Evolutionary conservation across 2,329 filamentous ascomycete genomes (phyloP).

Genomic region (Alternaria burnsii): DNA sequence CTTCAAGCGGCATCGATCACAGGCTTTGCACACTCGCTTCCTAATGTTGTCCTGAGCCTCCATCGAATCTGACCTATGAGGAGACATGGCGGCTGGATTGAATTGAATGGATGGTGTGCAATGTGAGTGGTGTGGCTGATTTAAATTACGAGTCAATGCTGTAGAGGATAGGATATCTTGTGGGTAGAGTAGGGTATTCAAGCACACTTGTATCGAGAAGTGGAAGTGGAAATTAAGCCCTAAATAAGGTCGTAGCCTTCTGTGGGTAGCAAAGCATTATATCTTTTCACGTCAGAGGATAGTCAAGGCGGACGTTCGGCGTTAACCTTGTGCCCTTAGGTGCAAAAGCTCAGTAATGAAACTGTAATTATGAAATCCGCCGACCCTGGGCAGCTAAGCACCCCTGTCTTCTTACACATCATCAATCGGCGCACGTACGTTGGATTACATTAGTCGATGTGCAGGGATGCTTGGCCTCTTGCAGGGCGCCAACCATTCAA

Average conservation of each 20-base stretch:
- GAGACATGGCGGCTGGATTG: slow-evolving; percentile 37
- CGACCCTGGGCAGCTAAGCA: slow-evolving; percentile 34
- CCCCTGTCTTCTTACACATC: slow-evolving; percentile 41
- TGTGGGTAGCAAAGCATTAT: slow-evolving; percentile 50
- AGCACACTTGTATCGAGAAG: slow-evolving; percentile 11
- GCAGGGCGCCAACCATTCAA: slow-evolving; percentile 50
- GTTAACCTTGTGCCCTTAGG: slow-evolving; percentile 33
- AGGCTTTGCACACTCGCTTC: slow-evolving; percentile 73
- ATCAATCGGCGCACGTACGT: slow-evolving; percentile 44
- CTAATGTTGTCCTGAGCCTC: slow-evolving; percentile 59
- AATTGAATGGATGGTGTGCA: not conserved
- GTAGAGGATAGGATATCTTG: slow-evolving; percentile 13
- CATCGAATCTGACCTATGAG: slow-evolving; percentile 50
- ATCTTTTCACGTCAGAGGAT: slow-evolving; percentile 51
- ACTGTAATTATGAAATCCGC: slow-evolving; percentile 42
- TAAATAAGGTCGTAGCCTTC: slow-evolving; percentile 40
- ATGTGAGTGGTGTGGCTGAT: slow-evolving; percentile 1
- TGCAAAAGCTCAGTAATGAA: slow-evolving; percentile 38
- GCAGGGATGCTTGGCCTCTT: slow-evolving; percentile 42
- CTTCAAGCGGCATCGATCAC: slow-evolving; percentile 71
- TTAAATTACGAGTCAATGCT: slow-evolving; percentile 7
- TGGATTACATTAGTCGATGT: slow-evolving; percentile 45
- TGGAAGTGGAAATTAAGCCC: slow-evolving; percentile 35
- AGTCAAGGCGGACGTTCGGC: slow-evolving; percentile 50
- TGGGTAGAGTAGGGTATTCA: slow-evolving; percentile 9